Evolutionary conservation across 352 stramenopile species (phyloP).

Genomic region (Pythium pyrilobum): DNA sequence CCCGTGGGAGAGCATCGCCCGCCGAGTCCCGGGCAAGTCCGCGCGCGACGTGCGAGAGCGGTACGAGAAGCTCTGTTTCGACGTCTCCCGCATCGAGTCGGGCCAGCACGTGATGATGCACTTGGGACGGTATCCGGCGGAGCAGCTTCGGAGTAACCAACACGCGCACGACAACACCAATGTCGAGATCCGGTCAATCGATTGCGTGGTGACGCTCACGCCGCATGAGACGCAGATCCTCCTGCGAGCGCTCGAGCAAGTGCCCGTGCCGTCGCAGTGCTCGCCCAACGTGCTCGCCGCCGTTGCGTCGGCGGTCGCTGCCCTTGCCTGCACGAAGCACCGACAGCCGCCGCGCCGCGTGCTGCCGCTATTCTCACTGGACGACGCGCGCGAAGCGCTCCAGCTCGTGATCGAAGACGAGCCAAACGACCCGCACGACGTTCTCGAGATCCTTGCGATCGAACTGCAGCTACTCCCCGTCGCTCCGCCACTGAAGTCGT

Average conservation of each 20-base stretch:
- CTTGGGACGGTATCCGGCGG: conserved; percentile 21
- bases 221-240: conserved; percentile 42
- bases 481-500: not conserved
- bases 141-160: not conserved
- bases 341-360: conserved; percentile 32
- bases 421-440: conserved; percentile 1
- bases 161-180: conserved; percentile 11
- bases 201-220: conserved; percentile 58
- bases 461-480: conserved; percentile 2
- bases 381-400: conserved; percentile 24
- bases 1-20: conserved; percentile 57
- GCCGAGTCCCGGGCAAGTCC: conserved; percentile 43
- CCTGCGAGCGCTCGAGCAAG: conserved; percentile 41
- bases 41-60: conserved; percentile 48
- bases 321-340: conserved; percentile 43
- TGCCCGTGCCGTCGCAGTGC: conserved; percentile 39
- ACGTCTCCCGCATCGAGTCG: conserved; percentile 64
- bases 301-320: conserved; percentile 51
- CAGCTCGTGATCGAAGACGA: conserved; percentile 8
- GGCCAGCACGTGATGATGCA: conserved; percentile 63
- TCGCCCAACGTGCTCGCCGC: conserved; percentile 38
- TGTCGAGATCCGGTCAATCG: conserved; percentile 23
- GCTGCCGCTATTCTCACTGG: conserved; percentile 33
- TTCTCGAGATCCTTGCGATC: conserved; percentile 11
- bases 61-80: conserved; percentile 74